Evolutionary conservation across 2,329 filamentous ascomycete genomes (phyloP).

Genomic region (Thelonectria rubi): DNA sequence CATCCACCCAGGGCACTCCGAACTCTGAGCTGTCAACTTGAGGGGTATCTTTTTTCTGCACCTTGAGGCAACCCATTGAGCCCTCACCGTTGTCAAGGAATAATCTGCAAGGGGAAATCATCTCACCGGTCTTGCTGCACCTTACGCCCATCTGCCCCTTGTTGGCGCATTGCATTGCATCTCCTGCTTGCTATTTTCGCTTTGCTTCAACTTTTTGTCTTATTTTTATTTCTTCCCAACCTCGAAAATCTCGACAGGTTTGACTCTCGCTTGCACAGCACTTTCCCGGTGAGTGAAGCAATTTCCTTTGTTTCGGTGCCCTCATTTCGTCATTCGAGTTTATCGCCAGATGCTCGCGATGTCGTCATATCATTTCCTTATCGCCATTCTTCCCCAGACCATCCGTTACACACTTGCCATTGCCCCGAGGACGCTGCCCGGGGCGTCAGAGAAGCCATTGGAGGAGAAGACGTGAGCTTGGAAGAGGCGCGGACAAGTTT

Average conservation of each 20-base stretch:
- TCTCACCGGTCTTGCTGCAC: constrained; percentile 10
- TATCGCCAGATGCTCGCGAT: neutral
- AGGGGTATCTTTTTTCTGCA: constrained; percentile 15
- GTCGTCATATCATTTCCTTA: constrained; percentile 10
- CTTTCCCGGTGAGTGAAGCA: constrained; percentile 13
- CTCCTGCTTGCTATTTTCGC: constrained; percentile 3
- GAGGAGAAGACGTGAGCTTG: constrained; percentile 11
- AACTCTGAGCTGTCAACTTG: constrained; percentile 5
- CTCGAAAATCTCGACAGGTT: neutral
- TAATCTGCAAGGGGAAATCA: constrained; percentile 11
- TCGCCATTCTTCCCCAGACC: neutral
- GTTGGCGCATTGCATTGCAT: constrained; percentile 23
- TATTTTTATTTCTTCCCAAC: neutral
- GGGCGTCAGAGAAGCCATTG: constrained; percentile 1
- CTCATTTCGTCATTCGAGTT: neutral
- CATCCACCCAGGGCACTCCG: constrained; percentile 10
- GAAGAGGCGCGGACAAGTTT: neutral
- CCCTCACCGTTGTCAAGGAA: neutral
- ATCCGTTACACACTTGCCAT: constrained; percentile 2
- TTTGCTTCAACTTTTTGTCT: neutral
- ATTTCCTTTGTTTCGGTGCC: constrained; percentile 8
- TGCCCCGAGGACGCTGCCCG: constrained; percentile 10
- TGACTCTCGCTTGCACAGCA: neutral
- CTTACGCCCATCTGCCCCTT: constrained; percentile 16
- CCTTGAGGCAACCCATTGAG: constrained; percentile 8